Evolutionary conservation across 2,329 filamentous ascomycete genomes (phyloP), one percentile per base, ranked within the genome.

Genomic region (Cercospora zeina): DNA sequence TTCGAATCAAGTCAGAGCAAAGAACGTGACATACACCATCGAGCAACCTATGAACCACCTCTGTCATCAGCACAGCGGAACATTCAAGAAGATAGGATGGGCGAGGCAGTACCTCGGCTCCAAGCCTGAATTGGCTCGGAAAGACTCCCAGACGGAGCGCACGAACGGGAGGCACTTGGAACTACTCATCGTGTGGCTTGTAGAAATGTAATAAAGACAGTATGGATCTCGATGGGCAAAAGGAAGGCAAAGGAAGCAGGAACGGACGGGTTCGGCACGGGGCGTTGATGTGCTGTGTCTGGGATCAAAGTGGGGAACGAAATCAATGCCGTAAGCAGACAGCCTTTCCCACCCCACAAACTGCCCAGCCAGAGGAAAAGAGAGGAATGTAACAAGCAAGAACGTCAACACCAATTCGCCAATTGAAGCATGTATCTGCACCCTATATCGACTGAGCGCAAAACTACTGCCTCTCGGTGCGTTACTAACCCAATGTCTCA

Each of bases 101-200:
- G n/a, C n/a, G 24, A 34, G 45, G 51, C 24, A 31, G 7, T 50
- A 96, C 93, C 90, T 89, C 74, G 91, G 91, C 76, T 97, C 93
- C 19, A 97, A 79, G 6, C 93, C 93, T 4, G 92, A 96, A 67
- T 91, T 89, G 68, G 85, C 84, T 79, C 90, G 86, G 76, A 97
- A 97, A 1, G 90, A 93, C 58, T 72, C 67, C 67, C 71, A 71
- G 16, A 74, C 72, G 3, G 71, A 73, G 54, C 69, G 55, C 10
- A 74, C 72, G 54, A 74, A 74, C 3, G 70, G 69, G 10, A 73
- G 51, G 24, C 69, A 65, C 14, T 67, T 67, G 55, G 39, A 3
- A 21, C 62, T 59, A 21, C 62, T 59, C 47, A 61, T 47, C 5
- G 14, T 21, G n/a, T 33, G 13, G 21, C 16, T 45, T n/a, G 33